These are phyloP conservation scores for Barnettozyma sp. DNA, from an alignment of 805 yeast species.

Conservation along the genomic window DNA sequence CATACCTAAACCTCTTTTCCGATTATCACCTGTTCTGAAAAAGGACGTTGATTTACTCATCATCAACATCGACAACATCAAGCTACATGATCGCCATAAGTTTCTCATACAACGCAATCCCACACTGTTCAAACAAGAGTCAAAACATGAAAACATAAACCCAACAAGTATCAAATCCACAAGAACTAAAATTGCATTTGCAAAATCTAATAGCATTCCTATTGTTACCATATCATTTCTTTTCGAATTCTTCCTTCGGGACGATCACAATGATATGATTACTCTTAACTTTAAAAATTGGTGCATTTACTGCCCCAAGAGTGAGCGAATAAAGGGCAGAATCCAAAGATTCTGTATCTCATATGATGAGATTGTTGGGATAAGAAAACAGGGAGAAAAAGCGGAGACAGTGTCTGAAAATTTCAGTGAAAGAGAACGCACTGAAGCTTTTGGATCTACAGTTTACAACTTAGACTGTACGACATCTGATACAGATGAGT, in stretches of 20 bases:
- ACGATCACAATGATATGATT: conserved; percentile 23
- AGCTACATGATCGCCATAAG: conserved; percentile 2
- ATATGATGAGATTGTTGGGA: neutral
- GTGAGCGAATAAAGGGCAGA: conserved; percentile 21
- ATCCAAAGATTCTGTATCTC: conserved; percentile 15
- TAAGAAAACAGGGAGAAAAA: too few relatives aligned
- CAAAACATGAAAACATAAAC: conserved; percentile 17
- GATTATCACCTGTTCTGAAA: conserved; percentile 31
- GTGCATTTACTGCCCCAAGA: conserved; percentile 49
- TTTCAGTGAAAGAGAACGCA: too few relatives aligned
- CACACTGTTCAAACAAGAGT: conserved; percentile 16
- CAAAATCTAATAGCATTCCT: conserved; percentile 51
- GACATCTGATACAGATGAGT: too few relatives aligned
- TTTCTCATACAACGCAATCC: conserved; percentile 28
- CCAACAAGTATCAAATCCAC: conserved; percentile 35
- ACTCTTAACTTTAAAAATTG: conserved; percentile 40
- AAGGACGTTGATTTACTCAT: conserved; percentile 67
- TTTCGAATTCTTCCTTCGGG: conserved; percentile 42
- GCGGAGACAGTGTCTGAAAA: too few relatives aligned
- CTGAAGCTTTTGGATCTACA: too few relatives aligned
- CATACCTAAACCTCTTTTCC: neutral
- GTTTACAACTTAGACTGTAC: too few relatives aligned
- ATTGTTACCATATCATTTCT: conserved; percentile 48
- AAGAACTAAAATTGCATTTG: conserved; percentile 49
- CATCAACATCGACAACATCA: conserved; percentile 29